A percentile compares a stretch with the other conserved stretches of the same genome.
Conservation (phyloP, 2,329 filamentous ascomycete species). For the Colletotrichum endophyticum region DNA sequence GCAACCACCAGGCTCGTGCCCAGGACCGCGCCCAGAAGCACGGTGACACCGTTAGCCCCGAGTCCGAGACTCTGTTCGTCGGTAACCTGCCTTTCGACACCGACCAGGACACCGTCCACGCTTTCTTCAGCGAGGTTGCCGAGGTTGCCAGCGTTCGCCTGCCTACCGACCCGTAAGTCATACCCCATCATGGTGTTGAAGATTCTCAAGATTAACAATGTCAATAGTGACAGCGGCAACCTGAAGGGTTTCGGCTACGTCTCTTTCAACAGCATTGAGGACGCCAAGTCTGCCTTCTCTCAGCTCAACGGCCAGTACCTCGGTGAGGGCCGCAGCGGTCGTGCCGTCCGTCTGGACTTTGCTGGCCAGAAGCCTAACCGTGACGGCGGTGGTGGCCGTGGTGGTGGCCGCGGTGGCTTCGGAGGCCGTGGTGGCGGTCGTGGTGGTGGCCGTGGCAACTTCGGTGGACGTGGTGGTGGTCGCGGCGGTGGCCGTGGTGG, state of each 20-base stretch:
- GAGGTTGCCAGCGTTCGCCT: constrained; percentile 81
- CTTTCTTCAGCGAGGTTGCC: constrained; percentile 75
- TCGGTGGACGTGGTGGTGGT: constrained; percentile 56
- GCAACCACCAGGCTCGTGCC: constrained; percentile 59
- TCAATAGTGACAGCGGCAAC: constrained; percentile 72
- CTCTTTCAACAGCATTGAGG: constrained; percentile 80
- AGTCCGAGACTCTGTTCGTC: constrained; percentile 87
- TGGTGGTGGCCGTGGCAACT: constrained; percentile 47
- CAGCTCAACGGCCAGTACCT: constrained; percentile 70
- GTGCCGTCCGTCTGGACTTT: constrained; percentile 83
- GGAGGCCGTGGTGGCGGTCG: constrained; percentile 57
- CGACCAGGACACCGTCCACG: constrained; percentile 75
- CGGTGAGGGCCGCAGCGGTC: constrained; percentile 70
- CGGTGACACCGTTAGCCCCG: constrained; percentile 80
- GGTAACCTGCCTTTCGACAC: constrained; percentile 89
- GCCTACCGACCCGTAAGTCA: constrained; percentile 77
- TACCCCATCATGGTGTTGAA: neutral
- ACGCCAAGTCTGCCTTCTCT: constrained; percentile 78
- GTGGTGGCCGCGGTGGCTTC: constrained; percentile 56
- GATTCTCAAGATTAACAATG: constrained; percentile 25
- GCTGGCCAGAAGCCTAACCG: constrained; percentile 67
- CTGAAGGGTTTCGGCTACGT: constrained; percentile 95
- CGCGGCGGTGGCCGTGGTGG: constrained; percentile 59
- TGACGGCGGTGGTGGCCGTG: constrained; percentile 54
- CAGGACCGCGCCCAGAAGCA: constrained; percentile 70